Percentiles rank a stretch among this genome's conserved stretches.
phyloP scores from a whole-genome alignment of 148 eudicot genomes.

The Drosera capensis region DNA sequence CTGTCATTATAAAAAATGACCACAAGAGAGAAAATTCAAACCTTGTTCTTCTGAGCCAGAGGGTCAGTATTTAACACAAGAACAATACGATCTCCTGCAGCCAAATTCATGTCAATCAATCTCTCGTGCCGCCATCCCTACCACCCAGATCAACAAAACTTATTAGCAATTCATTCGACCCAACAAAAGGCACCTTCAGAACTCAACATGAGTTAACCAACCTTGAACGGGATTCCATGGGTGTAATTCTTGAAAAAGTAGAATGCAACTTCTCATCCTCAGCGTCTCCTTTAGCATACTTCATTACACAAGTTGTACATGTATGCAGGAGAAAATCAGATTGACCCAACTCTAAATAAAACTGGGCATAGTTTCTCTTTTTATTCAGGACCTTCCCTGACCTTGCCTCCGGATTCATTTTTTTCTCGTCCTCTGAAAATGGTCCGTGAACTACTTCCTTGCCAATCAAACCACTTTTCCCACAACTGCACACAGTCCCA shows the following conservation, averaged over 20 bases:
- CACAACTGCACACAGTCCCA: conserved; percentile 7
- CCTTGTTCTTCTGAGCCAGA: conserved; percentile 62
- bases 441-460: conserved; percentile 13
- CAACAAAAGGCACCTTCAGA: background rate
- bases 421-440: conserved; percentile 8
- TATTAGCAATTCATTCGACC: background rate
- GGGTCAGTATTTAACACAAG: conserved; percentile 56
- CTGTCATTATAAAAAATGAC: background rate
- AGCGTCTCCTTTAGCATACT: conserved; percentile 71
- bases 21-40: conserved; percentile 5
- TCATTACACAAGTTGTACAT: conserved; percentile 61
- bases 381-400: conserved; percentile 38
- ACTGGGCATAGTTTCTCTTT: conserved; percentile 79
- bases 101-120: conserved; percentile 21
- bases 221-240: conserved; percentile 73
- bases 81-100: conserved; percentile 41
- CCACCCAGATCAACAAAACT: background rate
- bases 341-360: conserved; percentile 81
- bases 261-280: conserved; percentile 68
- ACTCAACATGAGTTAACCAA: no score
- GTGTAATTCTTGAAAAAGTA: conserved; percentile 50
- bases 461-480: conserved; percentile 7
- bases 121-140: conserved; percentile 86
- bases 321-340: conserved; percentile 73
- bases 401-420: conserved; percentile 8